Conservation (phyloP, 2,329 filamentous ascomycete genomes). For the Hysterium pulicare region DNA sequence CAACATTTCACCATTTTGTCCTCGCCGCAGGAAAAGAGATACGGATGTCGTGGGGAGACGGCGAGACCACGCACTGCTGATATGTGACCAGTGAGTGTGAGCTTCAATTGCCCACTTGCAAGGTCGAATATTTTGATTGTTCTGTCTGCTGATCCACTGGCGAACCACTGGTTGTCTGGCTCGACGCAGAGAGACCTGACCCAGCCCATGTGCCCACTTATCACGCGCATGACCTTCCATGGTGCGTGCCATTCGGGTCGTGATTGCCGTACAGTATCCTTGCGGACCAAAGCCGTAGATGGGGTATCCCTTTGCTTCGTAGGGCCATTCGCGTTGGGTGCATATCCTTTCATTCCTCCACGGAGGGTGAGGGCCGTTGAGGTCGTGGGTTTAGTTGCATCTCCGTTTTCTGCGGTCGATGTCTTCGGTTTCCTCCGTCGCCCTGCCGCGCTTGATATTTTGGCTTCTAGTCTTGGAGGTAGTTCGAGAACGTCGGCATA, state of each 20-base stretch:
- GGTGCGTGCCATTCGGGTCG: constrained; percentile 96
- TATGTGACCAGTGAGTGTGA: constrained; percentile 92
- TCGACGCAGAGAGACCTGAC: constrained; percentile 78
- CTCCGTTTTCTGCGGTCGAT: constrained; percentile 44
- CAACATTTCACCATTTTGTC: constrained; percentile 99
- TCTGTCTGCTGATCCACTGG: constrained; percentile 87
- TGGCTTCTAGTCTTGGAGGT: constrained; percentile 73
- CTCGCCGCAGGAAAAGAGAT: constrained; percentile 95
- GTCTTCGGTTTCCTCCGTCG: constrained; percentile 61
- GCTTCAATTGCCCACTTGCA: constrained; percentile 74
- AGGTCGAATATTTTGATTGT: constrained; percentile 99
- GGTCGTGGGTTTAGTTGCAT: constrained; percentile 42
- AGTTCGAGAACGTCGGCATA: constrained; percentile 76
- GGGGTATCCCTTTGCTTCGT: constrained; percentile 50
- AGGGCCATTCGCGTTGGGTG: constrained; percentile 56
- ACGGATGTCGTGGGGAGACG: constrained; percentile 89
- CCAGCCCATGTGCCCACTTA: constrained; percentile 95
- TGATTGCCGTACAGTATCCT: constrained; percentile 62
- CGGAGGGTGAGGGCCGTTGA: constrained; percentile 59
- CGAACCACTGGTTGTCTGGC: constrained; percentile 97
- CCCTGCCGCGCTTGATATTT: constrained; percentile 65
- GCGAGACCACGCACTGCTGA: constrained; percentile 81
- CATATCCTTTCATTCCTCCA: constrained; percentile 43
- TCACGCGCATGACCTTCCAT: constrained; percentile 98
- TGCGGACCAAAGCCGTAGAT: constrained; percentile 58